Evolutionary conservation across 2,329 filamentous ascomycete genomes (phyloP).

Genomic region (Pseudomassariella vexata): DNA sequence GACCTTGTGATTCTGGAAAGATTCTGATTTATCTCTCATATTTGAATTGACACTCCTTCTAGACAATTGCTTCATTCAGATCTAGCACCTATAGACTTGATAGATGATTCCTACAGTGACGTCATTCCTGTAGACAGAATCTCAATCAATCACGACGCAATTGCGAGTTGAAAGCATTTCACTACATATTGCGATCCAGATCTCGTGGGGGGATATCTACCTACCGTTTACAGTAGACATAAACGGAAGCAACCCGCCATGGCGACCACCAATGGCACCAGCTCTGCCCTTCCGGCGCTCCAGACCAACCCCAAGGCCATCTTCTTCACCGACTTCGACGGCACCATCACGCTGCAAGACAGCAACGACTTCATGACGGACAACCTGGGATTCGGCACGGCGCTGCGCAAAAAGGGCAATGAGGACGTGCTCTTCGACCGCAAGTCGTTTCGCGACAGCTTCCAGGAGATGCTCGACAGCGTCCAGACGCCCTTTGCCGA

Average conservation of each 20-base stretch:
- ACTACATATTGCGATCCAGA: no score
- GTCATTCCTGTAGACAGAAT: constrained; percentile 5
- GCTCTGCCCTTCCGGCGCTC: constrained; percentile 48
- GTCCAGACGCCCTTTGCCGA: constrained; percentile 73
- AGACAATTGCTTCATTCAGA: background rate
- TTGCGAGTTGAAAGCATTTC: constrained; percentile 42
- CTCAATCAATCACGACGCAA: no score
- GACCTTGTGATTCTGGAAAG: background rate
- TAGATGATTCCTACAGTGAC: constrained; percentile 3
- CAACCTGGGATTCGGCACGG: constrained; percentile 77
- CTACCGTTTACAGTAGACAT: background rate
- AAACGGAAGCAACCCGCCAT: background rate
- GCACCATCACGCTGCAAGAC: constrained; percentile 76
- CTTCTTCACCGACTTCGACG: constrained; percentile 99
- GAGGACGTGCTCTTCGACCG: constrained; percentile 66
- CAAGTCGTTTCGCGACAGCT: constrained; percentile 76
- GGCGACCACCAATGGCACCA: no score
- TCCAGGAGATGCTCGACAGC: constrained; percentile 88
- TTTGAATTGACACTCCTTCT: background rate
- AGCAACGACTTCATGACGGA: constrained; percentile 75
- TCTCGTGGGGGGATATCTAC: no score
- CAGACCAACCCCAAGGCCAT: constrained; percentile 76
- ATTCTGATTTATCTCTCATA: background rate
- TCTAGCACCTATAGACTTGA: background rate
- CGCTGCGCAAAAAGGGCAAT: constrained; percentile 67